Conservation (phyloP, 2,329 filamentous ascomycete species). For the Herpotrichia juniperi region DNA sequence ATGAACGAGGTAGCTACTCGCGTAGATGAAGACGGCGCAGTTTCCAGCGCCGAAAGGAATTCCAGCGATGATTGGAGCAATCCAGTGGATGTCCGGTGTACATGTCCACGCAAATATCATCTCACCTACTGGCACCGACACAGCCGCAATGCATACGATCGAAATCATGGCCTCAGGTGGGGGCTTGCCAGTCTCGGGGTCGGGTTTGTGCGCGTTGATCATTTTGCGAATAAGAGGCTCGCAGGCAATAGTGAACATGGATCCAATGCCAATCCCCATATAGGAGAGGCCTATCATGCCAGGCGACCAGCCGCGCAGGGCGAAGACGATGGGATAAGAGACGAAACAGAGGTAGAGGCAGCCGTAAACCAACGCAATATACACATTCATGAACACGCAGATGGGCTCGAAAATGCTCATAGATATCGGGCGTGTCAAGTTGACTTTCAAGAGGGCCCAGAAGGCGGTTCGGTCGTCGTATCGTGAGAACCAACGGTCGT, state of each 20-base stretch:
- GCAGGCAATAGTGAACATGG: conserved; percentile 54
- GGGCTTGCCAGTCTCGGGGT: conserved; percentile 75
- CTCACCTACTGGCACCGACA: conserved; percentile 78
- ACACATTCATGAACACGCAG: conserved; percentile 77
- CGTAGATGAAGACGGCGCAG: conserved; percentile 80
- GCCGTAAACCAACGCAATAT: conserved; percentile 78
- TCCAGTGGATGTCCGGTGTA: conserved; percentile 81
- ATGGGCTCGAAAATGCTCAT: conserved; percentile 85
- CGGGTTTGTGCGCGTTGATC: conserved; percentile 76
- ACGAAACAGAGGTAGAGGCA: conserved; percentile 92
- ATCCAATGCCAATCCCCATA: conserved; percentile 69
- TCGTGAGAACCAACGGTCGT: conserved; percentile 76
- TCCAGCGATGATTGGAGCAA: conserved; percentile 77
- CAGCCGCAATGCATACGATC: conserved; percentile 77
- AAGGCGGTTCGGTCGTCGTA: conserved; percentile 76
- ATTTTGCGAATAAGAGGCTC: conserved; percentile 76
- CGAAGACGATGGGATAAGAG: conserved; percentile 86
- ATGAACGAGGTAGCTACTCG: conserved; percentile 78
- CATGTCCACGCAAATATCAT: conserved; percentile 88
- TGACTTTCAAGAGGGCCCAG: conserved; percentile 72
- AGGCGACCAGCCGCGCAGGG: conserved; percentile 75
- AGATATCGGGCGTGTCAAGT: conserved; percentile 77
- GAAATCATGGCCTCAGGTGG: conserved; percentile 81
- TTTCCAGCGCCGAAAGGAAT: conserved; percentile 77
- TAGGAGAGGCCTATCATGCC: conserved; percentile 79